Evolutionary conservation across 495 filamentous ascomycete species (phyloP), one percentile per base, ranked within the genome.

Genomic region (Penicillium dipodomyicola): DNA sequence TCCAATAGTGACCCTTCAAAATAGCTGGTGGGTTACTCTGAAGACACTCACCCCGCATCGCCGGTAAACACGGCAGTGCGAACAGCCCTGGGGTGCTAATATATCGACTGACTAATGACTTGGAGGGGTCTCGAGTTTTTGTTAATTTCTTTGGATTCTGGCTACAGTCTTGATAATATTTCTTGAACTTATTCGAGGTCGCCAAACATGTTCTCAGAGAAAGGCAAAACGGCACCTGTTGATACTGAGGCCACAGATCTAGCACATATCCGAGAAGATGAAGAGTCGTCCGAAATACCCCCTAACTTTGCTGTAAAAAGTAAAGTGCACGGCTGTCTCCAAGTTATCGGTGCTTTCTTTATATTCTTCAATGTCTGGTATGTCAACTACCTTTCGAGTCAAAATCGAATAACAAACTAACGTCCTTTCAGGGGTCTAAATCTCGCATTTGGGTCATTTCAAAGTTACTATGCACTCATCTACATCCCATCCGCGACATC

Each of bases 371-470:
- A 72, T 58, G 57, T 63, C 17, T 72, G 68, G 68, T 71, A 27
- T 23, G 59, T 52, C 27, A 15, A 43, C 12, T 39, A 1, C 17
- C 30, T 42, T 10, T 15, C n/a, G 10, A 19, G 9, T 30, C 3
- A n/a, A 1, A 7, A 17, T 20, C 5, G 19, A 17, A 47, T 8
- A 5, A 19, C 17, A 33, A 30, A 33, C 40, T 45, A 23, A 54
- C 20, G 12, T 22, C 0, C 3, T 3, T 4, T 1, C 6, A 68
- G 65, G 65, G 78, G 78, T 4, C 42, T 79, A 1, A 51, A 67
- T 15, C 69, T 72, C 35, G 61, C 68, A 2, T 81, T 76, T 53
- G 78, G 79, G 1, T 64, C 68, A 19, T 83, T 75, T 51, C 77
- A 82, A 51, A 69, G 67, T 8, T 80, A 73, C 61, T 73, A 73